A percentile compares a stretch with the other conserved stretches of the same genome.
Evolutionary conservation across 1,284 basidiomycete genomes (phyloP).

Genomic region (Dichomitus squalens): DNA sequence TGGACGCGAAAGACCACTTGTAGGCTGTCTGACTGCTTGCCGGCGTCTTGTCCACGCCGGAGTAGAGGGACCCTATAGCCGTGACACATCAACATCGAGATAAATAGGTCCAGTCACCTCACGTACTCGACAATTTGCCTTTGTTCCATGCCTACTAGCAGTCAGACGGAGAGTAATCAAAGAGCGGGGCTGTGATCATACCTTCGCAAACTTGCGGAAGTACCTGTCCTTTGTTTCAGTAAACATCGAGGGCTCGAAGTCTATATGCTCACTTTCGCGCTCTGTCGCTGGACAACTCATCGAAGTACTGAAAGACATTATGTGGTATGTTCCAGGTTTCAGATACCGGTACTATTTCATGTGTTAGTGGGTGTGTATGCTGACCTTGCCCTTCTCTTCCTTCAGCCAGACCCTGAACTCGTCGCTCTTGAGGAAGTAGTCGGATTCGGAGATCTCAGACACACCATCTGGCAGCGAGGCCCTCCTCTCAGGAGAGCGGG

Average conservation of each 20-base stretch:
- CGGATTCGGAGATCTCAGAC: conserved; percentile 62
- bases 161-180: neutral
- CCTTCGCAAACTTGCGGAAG: conserved; percentile 84
- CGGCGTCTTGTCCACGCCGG: conserved; percentile 50
- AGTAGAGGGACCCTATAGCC: conserved; percentile 57
- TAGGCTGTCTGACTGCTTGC: conserved; percentile 65
- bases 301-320: conserved; percentile 59
- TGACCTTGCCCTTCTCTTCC: conserved; percentile 75
- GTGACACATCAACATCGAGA: neutral
- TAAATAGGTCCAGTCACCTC: neutral
- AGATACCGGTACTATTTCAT: neutral
- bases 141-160: conserved; percentile 68
- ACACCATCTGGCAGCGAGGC: conserved; percentile 53
- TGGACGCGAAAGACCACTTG: conserved; percentile 57
- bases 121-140: conserved; percentile 65
- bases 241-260: conserved; percentile 24
- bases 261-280: conserved; percentile 61
- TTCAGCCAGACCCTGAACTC: conserved; percentile 80
- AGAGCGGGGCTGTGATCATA: conserved; percentile 28
- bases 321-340: neutral
- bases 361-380: conserved; percentile 16
- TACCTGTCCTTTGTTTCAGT: conserved; percentile 53
- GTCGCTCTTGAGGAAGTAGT: conserved; percentile 78
- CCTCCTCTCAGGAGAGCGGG: conserved; percentile 47
- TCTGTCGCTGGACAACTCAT: conserved; percentile 73